Conservation (phyloP, 2,329 filamentous ascomycete genomes). For the Paecilomyces fulvus region DNA sequence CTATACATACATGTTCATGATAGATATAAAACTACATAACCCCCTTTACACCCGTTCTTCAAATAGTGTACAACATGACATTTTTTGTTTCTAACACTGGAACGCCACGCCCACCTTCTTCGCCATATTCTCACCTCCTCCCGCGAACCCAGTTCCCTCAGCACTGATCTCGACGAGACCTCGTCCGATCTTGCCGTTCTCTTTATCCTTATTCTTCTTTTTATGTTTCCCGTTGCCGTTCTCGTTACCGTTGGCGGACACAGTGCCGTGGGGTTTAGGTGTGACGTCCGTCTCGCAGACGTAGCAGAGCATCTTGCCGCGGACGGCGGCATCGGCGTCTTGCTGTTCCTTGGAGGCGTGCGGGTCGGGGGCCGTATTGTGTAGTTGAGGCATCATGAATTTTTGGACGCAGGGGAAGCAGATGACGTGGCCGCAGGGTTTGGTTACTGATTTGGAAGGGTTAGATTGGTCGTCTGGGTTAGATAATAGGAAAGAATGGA, state of each 20-base stretch:
- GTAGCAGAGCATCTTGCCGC: conserved; percentile 56
- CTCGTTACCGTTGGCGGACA: conserved; percentile 1
- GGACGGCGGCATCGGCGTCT: conserved; percentile 25
- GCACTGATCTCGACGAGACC: conserved; percentile 72
- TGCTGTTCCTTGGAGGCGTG: conserved; percentile 49
- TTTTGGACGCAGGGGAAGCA: conserved; percentile 77
- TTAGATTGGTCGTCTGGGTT: neutral
- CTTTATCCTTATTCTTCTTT: conserved; percentile 29
- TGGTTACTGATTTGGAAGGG: conserved; percentile 48
- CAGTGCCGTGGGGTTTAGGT: conserved; percentile 20
- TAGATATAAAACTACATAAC: too few species aligned
- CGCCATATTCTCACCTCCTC: conserved; percentile 73
- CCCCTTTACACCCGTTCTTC: too few species aligned
- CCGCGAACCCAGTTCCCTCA: conserved; percentile 88
- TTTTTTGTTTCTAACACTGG: conserved; percentile 54
- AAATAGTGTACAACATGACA: neutral
- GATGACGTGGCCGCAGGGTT: conserved; percentile 84
- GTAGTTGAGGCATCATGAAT: conserved; percentile 59
- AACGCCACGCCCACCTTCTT: conserved; percentile 73
- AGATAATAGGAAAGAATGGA: conserved; percentile 3
- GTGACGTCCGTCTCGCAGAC: conserved; percentile 79
- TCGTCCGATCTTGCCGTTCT: conserved; percentile 50
- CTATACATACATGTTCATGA: too few species aligned
- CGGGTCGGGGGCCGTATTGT: conserved; percentile 43
- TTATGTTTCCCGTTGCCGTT: conserved; percentile 11